Evolutionary conservation across 2,329 filamentous ascomycete species (phyloP).

Genomic region (Penicillium glabrum): DNA sequence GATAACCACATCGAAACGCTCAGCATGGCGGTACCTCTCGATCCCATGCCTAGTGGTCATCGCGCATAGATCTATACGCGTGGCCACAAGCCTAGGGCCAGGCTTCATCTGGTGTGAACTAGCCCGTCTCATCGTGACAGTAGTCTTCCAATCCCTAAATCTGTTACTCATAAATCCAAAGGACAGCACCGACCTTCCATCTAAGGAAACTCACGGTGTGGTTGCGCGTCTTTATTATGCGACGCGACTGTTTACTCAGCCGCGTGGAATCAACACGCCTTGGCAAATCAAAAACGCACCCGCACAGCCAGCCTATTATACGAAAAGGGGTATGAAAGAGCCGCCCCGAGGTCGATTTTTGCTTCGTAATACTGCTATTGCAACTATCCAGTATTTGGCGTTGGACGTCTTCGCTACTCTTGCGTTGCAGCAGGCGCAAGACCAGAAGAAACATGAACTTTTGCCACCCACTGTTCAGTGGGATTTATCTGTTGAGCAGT

Average conservation of each 20-base stretch:
- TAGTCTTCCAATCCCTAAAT: conserved; percentile 10
- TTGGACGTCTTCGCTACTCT: conserved; percentile 9
- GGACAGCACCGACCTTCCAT: conserved; percentile 7
- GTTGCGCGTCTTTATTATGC: conserved; percentile 4
- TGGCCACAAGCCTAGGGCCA: background rate
- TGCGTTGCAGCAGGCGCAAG: background rate
- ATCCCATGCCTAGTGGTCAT: conserved; percentile 10
- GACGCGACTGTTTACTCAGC: conserved; percentile 4
- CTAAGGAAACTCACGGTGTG: background rate
- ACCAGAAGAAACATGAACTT: background rate
- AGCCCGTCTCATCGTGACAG: conserved; percentile 4
- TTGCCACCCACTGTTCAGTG: conserved; percentile 1
- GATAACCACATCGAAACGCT: conserved; percentile 8
- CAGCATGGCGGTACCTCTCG: conserved; percentile 10
- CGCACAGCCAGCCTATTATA: conserved; percentile 13
- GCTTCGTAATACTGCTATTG: conserved; percentile 18
- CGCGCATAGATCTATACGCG: background rate
- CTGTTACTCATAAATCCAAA: conserved; percentile 14
- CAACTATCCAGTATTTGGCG: conserved; percentile 21
- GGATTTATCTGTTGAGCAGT: conserved; percentile 10
- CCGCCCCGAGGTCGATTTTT: conserved; percentile 15
- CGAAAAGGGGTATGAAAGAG: background rate
- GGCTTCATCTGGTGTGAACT: conserved; percentile 12
- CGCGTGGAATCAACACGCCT: conserved; percentile 22
- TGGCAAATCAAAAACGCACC: conserved; percentile 24